Evolutionary conservation across 2,329 filamentous ascomycete species (phyloP).

Genomic region (Talaromyces sp.): DNA sequence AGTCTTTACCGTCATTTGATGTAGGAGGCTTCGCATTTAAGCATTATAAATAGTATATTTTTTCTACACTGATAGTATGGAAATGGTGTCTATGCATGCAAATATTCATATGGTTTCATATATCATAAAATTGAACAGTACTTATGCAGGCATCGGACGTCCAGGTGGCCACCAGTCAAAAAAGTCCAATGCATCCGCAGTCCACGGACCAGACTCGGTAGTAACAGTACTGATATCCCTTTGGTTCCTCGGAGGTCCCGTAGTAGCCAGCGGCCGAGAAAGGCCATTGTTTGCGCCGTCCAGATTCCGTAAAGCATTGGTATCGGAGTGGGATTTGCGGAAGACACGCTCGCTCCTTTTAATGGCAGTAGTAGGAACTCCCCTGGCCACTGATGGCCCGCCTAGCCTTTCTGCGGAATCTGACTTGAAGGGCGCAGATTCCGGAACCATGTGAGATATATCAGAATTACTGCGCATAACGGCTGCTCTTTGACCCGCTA

Average conservation of each 20-base stretch:
- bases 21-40: no score
- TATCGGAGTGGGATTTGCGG: slow-evolving; percentile 35
- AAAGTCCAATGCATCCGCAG: slow-evolving; percentile 37
- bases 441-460: slow-evolving; percentile 7
- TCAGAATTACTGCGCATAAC: slow-evolving; percentile 14
- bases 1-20: no score
- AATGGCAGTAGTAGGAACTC: background rate
- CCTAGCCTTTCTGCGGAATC: background rate
- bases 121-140: background rate
- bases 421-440: background rate
- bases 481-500: background rate
- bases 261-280: slow-evolving; percentile 16
- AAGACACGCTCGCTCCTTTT: slow-evolving; percentile 16
- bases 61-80: background rate
- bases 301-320: slow-evolving; percentile 24
- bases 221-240: slow-evolving; percentile 15
- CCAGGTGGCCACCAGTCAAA: slow-evolving; percentile 42
- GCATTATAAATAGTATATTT: background rate
- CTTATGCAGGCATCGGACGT: slow-evolving; percentile 28
- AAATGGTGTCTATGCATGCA: background rate
- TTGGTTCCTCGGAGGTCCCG: slow-evolving; percentile 19
- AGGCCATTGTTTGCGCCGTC: slow-evolving; percentile 10
- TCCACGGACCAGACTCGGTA: slow-evolving; percentile 38
- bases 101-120: background rate
- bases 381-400: background rate